Evolutionary conservation across 2,329 filamentous ascomycete species (phyloP).

Genomic region (Akanthomyces lecanii): DNA sequence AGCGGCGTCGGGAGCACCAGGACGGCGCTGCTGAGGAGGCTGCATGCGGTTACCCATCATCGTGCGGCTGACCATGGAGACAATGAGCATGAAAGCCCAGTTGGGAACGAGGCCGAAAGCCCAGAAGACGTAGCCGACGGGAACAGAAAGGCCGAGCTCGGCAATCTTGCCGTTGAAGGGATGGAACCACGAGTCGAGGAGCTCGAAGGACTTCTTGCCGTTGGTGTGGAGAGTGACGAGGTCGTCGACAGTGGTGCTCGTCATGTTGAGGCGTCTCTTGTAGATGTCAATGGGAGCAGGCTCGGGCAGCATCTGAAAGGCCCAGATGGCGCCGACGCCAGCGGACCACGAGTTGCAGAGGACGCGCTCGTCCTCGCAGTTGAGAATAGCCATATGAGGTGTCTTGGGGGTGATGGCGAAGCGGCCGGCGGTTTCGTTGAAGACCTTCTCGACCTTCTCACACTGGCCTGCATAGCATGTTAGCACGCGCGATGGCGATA

Average conservation of each 20-base stretch:
- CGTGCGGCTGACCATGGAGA: conserved; percentile 68
- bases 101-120: conserved; percentile 62
- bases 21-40: conserved; percentile 15
- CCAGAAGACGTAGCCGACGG: conserved; percentile 65
- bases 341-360: conserved; percentile 72
- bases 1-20: conserved; percentile 2
- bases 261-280: conserved; percentile 64
- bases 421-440: conserved; percentile 60
- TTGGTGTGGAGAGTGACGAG: conserved; percentile 56
- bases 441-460: conserved; percentile 57
- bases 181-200: conserved; percentile 65
- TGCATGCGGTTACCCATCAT: conserved; percentile 53
- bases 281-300: conserved; percentile 61
- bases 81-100: conserved; percentile 73
- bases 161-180: conserved; percentile 67
- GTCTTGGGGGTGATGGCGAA: conserved; percentile 58
- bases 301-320: conserved; percentile 62
- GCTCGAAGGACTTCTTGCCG: conserved; percentile 44
- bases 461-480: conserved; percentile 56
- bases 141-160: conserved; percentile 57
- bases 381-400: conserved; percentile 64
- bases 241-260: conserved; percentile 60
- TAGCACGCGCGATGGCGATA: neutral
- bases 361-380: conserved; percentile 71
- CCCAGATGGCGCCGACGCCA: conserved; percentile 60